Evolutionary conservation across 768 basidiomycete species (phyloP).

Genomic region (Trametes coccinea): DNA sequence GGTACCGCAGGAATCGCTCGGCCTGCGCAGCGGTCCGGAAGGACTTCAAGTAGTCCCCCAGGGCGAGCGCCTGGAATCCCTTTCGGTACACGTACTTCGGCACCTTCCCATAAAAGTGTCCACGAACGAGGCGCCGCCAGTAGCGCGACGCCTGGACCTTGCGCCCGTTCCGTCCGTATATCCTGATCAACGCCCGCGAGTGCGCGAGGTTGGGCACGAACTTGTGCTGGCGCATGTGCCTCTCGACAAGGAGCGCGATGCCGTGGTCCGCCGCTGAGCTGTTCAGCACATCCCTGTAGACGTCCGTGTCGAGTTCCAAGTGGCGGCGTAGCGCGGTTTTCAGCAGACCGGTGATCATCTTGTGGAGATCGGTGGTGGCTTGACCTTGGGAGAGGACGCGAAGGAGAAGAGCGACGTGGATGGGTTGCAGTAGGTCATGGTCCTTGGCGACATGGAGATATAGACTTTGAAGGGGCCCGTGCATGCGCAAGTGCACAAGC

Average conservation of each 20-base stretch:
- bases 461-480: constrained; percentile 38
- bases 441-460: constrained; percentile 39
- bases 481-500: constrained; percentile 51
- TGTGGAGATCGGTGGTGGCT: neutral
- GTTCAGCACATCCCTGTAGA: constrained; percentile 3
- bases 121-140: constrained; percentile 9
- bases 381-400: constrained; percentile 8
- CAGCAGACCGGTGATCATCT: neutral
- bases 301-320: neutral
- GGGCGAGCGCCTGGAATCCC: neutral
- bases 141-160: neutral
- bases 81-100: neutral
- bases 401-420: constrained; percentile 11
- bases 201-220: constrained; percentile 11
- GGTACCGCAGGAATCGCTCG: neutral
- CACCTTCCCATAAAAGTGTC: constrained; percentile 1
- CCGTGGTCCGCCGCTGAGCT: neutral
- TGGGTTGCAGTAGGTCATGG: constrained; percentile 30
- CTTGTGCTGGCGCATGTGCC: neutral
- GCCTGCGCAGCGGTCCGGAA: constrained; percentile 1
- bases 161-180: neutral
- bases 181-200: constrained; percentile 4
- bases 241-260: constrained; percentile 1
- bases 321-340: neutral
- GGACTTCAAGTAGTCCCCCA: constrained; percentile 4